A percentile compares a stretch with the other conserved stretches of the same genome.
These are phyloP conservation scores for Neurospora crassa DNA, from an alignment of 2,329 filamentous ascomycete species.

Conservation along the genomic window DNA sequence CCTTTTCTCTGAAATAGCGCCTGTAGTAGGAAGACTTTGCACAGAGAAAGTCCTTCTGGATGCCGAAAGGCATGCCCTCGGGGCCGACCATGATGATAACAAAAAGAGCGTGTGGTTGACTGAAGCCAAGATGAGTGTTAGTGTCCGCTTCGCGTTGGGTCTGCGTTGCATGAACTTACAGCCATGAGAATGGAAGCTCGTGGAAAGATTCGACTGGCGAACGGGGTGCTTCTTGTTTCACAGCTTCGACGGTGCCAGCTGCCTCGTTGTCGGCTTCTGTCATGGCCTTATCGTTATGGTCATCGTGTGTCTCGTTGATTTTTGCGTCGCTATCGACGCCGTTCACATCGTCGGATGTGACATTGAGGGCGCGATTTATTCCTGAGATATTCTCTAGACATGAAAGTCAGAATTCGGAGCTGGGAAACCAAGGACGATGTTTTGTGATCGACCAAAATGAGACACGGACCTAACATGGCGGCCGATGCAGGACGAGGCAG, in stretches of 20 bases:
- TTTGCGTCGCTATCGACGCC: background rate
- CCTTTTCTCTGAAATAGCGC: slow-evolving; percentile 30
- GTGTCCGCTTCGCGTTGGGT: background rate
- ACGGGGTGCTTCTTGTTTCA: background rate
- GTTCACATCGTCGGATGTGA: background rate
- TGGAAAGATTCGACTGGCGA: background rate
- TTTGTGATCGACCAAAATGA: background rate
- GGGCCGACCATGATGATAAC: slow-evolving; percentile 45
- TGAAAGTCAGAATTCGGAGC: background rate
- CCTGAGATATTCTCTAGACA: background rate
- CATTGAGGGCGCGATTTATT: background rate
- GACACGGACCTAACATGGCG: background rate
- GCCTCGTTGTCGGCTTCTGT: background rate
- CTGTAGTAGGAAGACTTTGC: slow-evolving; percentile 40
- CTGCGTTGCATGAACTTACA: slow-evolving; percentile 15
- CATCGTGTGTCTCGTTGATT: background rate
- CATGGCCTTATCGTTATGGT: background rate
- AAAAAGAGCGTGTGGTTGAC: slow-evolving; percentile 45
- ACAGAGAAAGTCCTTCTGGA: slow-evolving; percentile 50
- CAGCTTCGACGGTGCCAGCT: background rate
- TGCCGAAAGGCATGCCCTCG: slow-evolving; percentile 43
- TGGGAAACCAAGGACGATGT: background rate
- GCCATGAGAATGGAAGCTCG: slow-evolving; percentile 21
- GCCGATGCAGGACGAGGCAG: background rate
- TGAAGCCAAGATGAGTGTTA: slow-evolving; percentile 17